Conservation (phyloP, 441 rosid genomes). For the Gossypium gossypioides region DNA sequence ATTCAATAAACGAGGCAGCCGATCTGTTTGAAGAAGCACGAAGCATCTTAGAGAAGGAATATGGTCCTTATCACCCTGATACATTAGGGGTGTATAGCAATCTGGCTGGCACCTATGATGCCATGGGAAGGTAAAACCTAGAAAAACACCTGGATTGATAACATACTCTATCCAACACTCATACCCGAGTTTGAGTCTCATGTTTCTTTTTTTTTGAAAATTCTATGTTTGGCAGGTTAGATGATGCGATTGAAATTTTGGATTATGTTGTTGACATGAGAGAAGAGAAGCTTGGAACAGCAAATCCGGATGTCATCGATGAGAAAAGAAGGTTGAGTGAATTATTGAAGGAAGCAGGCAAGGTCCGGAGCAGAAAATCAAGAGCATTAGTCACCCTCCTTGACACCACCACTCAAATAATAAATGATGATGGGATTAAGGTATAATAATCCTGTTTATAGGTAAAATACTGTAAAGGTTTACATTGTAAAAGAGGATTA, state of each 20-base stretch:
- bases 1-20: slow-evolving; percentile 63
- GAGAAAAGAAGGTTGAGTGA: slow-evolving; percentile 64
- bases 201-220: background rate
- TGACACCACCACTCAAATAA: slow-evolving; percentile 34
- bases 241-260: slow-evolving; percentile 75
- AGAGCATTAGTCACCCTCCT: slow-evolving; percentile 60
- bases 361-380: slow-evolving; percentile 55
- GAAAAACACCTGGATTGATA: background rate
- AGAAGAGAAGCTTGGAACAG: slow-evolving; percentile 91
- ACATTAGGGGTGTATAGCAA: slow-evolving; percentile 85
- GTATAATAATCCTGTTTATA: slow-evolving; percentile 18
- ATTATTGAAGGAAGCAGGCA: slow-evolving; percentile 80
- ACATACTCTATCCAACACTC: background rate
- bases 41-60: slow-evolving; percentile 61
- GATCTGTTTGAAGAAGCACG: slow-evolving; percentile 83
- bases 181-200: background rate
- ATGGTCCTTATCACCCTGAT: slow-evolving; percentile 81
- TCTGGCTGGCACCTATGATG: slow-evolving; percentile 91
- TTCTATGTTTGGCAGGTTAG: slow-evolving; percentile 38
- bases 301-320: slow-evolving; percentile 77
- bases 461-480: slow-evolving; percentile 10
- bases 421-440: slow-evolving; percentile 26
- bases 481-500: background rate
- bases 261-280: slow-evolving; percentile 73
- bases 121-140: slow-evolving; percentile 74